Conservation (phyloP, 2,329 filamentous ascomycete genomes). For the Verticillium longisporum region DNA sequence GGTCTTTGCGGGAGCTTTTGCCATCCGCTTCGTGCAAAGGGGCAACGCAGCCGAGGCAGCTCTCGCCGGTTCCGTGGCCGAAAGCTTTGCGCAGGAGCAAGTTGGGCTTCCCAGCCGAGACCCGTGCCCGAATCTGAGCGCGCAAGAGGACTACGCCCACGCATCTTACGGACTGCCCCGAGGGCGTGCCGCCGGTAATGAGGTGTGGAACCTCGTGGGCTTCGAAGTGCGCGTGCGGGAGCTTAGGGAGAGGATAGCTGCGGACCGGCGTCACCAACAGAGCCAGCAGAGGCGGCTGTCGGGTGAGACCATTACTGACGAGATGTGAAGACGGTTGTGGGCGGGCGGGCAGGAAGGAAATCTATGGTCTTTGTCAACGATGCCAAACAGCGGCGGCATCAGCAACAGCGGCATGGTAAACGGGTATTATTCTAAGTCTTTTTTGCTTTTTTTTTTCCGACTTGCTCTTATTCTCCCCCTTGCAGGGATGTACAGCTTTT, state of each 20-base stretch:
- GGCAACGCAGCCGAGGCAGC: conserved; percentile 3
- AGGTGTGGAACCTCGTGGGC: conserved; percentile 4
- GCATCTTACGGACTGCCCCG: background rate
- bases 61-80: conserved; percentile 5
- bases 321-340: background rate
- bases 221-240: conserved; percentile 2
- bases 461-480: background rate
- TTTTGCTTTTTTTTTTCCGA: background rate
- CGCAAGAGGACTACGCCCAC: background rate
- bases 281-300: background rate
- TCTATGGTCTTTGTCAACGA: background rate
- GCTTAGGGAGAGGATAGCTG: background rate
- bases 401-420: background rate
- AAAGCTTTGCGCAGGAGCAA: conserved; percentile 7
- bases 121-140: background rate
- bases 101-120: conserved; percentile 1
- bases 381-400: background rate
- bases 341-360: background rate
- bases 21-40: background rate
- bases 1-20: conserved; percentile 5
- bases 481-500: too few relatives aligned
- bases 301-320: background rate
- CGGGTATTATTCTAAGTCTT: background rate
- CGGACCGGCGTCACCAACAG: background rate
- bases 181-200: background rate